These are phyloP conservation scores for Phylloporus sp. DNA, from an alignment of 768 basidiomycete species.

Conservation along the genomic window DNA sequence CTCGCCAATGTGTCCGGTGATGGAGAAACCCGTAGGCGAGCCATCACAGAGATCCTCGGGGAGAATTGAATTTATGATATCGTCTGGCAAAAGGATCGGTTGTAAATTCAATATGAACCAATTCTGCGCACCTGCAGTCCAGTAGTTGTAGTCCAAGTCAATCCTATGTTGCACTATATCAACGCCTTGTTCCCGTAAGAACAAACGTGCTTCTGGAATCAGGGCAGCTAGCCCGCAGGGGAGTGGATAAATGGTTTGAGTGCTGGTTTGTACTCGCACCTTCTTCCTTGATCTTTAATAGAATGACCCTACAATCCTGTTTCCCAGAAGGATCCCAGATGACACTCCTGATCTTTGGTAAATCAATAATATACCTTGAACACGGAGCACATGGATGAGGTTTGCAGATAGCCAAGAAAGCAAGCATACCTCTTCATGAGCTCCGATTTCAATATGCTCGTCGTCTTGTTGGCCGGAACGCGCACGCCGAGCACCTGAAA, in stretches of 20 bases:
- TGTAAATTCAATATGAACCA: not conserved
- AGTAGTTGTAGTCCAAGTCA: constrained; percentile 77
- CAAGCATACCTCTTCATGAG: constrained; percentile 55
- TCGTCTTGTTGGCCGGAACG: constrained; percentile 52
- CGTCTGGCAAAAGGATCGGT: constrained; percentile 45
- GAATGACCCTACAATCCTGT: constrained; percentile 54
- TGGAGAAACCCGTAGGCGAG: constrained; percentile 82
- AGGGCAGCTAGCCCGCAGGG: constrained; percentile 62
- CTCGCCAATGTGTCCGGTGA: constrained; percentile 87
- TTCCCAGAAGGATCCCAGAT: constrained; percentile 45
- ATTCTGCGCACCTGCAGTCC: constrained; percentile 66
- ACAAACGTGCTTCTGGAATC: constrained; percentile 46
- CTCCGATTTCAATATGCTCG: constrained; percentile 50
- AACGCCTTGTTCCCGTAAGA: constrained; percentile 51
- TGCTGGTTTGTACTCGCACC: constrained; percentile 37
- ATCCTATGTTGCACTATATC: constrained; percentile 57
- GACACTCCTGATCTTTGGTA: constrained; percentile 64
- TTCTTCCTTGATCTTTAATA: constrained; percentile 58
- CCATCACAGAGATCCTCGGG: constrained; percentile 74
- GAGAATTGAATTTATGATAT: constrained; percentile 76
- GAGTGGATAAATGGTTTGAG: constrained; percentile 4
- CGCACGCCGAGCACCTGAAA: constrained; percentile 66
- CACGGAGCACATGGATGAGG: constrained; percentile 2
- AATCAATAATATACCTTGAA: constrained; percentile 54
- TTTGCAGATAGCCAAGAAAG: not conserved